Conservation (phyloP, 805 yeast species). For the Kluyveromyces dobzhanskii region DNA sequence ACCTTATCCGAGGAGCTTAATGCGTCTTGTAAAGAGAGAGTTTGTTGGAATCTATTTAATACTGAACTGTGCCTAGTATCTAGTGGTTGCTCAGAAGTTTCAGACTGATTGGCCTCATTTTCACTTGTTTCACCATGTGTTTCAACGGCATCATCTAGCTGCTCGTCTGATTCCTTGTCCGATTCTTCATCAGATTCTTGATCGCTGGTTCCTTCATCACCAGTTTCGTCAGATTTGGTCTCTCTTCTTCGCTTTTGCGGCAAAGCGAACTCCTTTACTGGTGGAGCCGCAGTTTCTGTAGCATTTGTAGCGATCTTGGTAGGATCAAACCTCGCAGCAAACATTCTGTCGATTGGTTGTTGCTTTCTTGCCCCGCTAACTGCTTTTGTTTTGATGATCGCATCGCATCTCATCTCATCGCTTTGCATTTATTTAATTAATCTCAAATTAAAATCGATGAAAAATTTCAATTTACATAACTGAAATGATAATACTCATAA, state of each 20-base stretch:
- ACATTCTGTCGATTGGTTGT: slow-evolving; percentile 33
- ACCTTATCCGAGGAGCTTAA: slow-evolving; percentile 11
- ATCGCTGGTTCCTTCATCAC: slow-evolving; percentile 11
- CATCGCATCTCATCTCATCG: neutral
- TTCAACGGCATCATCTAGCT: neutral
- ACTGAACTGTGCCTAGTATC: slow-evolving; percentile 41
- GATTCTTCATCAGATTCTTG: slow-evolving; percentile 33
- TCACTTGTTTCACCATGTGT: neutral
- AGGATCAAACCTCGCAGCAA: slow-evolving; percentile 61
- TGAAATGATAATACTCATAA: neutral
- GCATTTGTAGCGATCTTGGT: slow-evolving; percentile 13
- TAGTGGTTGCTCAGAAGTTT: slow-evolving; percentile 8
- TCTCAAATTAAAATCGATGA: neutral
- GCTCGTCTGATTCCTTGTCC: slow-evolving; percentile 14
- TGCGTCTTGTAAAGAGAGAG: slow-evolving; percentile 28
- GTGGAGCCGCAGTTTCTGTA: slow-evolving; percentile 4
- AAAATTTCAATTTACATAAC: neutral
- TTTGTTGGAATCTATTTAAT: slow-evolving; percentile 43
- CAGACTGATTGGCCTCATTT: slow-evolving; percentile 2
- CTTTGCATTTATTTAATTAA: no score
- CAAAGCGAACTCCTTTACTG: neutral
- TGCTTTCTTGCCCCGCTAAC: neutral
- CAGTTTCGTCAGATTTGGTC: slow-evolving; percentile 6
- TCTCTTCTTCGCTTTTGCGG: slow-evolving; percentile 8
- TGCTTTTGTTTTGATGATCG: slow-evolving; percentile 5